These are phyloP conservation scores for Coemansia sp. DNA, from an alignment of 371 early-diverging fungal genomes.

Conservation along the genomic window DNA sequence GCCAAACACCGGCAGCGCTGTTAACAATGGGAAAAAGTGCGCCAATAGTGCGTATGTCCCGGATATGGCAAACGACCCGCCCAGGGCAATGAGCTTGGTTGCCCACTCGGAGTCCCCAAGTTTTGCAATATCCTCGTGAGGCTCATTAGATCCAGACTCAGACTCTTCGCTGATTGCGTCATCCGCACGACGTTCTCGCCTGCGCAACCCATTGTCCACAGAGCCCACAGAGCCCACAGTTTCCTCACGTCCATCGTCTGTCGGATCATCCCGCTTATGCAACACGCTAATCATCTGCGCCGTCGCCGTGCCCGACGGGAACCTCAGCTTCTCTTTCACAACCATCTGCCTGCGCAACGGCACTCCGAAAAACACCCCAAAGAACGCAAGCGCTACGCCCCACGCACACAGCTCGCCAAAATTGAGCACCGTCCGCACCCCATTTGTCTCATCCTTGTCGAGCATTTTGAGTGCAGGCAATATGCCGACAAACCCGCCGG, in stretches of 20 bases:
- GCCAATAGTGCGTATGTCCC: constrained; percentile 65
- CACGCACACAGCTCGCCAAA: constrained; percentile 65
- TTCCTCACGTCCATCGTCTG: constrained; percentile 21
- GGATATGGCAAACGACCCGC: constrained; percentile 60
- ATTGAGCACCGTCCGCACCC: constrained; percentile 54
- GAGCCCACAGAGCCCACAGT: background rate
- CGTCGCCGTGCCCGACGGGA: constrained; percentile 85
- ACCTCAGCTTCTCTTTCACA: constrained; percentile 74
- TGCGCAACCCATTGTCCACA: background rate
- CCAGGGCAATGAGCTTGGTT: constrained; percentile 58
- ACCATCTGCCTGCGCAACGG: constrained; percentile 78
- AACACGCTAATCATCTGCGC: constrained; percentile 82
- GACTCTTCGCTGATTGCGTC: constrained; percentile 39
- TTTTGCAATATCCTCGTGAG: no score
- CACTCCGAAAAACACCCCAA: constrained; percentile 88
- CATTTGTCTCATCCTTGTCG: constrained; percentile 57
- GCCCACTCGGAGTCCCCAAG: constrained; percentile 50
- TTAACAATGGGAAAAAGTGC: constrained; percentile 64
- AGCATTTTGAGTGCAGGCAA: constrained; percentile 72
- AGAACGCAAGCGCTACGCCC: constrained; percentile 81
- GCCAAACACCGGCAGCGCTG: constrained; percentile 67
- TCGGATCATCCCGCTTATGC: constrained; percentile 57
- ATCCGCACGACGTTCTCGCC: background rate
- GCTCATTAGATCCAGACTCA: no score
- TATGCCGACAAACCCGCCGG: constrained; percentile 77